Percentiles rank a stretch among this genome's conserved stretches.
phyloP scores from a whole-genome alignment of 345 rosid genomes.

The Pseudoturritis turrita region DNA sequence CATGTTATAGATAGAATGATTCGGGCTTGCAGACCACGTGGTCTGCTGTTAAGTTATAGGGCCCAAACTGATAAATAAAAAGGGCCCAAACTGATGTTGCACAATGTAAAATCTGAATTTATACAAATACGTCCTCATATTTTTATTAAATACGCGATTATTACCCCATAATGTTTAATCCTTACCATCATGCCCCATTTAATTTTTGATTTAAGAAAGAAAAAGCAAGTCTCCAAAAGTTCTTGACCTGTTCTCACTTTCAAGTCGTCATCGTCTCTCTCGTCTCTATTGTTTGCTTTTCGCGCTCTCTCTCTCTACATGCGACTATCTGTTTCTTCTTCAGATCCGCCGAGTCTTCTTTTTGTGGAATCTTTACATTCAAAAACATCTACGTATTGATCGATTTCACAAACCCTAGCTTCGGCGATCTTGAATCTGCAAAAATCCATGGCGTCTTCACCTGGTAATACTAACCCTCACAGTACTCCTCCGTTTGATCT shows the following conservation, averaged over 20 bases:
- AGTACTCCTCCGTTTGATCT: conserved; percentile 38
- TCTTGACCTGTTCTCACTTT: conserved; percentile 20
- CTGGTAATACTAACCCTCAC: conserved; percentile 41
- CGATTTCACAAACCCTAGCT: conserved; percentile 25
- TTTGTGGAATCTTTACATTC: neutral
- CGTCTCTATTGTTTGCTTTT: neutral
- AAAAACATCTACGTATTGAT: neutral
- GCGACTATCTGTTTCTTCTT: neutral
- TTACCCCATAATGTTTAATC: neutral
- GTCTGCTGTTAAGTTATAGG: too few species aligned
- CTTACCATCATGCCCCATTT: neutral
- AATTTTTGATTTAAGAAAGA: neutral
- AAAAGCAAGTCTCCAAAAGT: conserved; percentile 21
- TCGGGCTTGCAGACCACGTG: too few species aligned
- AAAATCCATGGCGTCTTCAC: conserved; percentile 46
- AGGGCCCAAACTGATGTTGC: neutral
- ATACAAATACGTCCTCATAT: neutral
- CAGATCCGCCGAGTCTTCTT: conserved; percentile 30
- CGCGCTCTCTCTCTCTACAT: neutral
- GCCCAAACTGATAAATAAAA: too few species aligned
- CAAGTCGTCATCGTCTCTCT: conserved; percentile 25
- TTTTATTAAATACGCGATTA: neutral
- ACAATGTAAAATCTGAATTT: neutral
- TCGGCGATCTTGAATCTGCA: conserved; percentile 21
- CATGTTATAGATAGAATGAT: too few species aligned